These are phyloP conservation scores for Yarrowia galli DNA, from an alignment of 1,139 yeast genomes.

Conservation along the genomic window DNA sequence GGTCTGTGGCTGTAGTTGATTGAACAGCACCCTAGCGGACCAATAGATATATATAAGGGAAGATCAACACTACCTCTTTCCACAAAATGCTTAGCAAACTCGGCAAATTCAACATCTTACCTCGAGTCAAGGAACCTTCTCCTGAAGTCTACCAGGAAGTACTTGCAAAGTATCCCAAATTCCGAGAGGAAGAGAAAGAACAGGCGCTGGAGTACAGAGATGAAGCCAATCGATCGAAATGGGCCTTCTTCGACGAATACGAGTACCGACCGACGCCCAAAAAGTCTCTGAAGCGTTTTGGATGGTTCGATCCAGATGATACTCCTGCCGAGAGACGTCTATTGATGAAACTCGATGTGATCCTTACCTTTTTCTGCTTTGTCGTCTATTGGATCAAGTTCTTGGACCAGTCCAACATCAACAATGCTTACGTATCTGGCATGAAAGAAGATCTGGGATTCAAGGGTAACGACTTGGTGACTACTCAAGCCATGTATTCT, in stretches of 20 bases:
- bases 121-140: conserved; percentile 6
- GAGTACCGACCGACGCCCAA: conserved; percentile 57
- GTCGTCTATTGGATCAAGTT: conserved; percentile 42
- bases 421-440: conserved; percentile 72
- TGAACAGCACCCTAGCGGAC: neutral
- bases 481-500: conserved; percentile 64
- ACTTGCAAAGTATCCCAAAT: neutral
- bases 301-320: conserved; percentile 68
- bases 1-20: no score
- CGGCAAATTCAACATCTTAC: neutral
- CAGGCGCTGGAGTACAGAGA: conserved; percentile 42
- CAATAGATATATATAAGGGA: neutral
- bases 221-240: conserved; percentile 69
- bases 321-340: conserved; percentile 62
- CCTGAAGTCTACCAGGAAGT: neutral
- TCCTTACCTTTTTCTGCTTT: conserved; percentile 44
- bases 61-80: no score
- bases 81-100: neutral
- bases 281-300: conserved; percentile 57
- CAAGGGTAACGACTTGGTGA: conserved; percentile 69
- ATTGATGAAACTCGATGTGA: conserved; percentile 65
- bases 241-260: conserved; percentile 65
- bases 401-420: conserved; percentile 47
- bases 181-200: neutral
- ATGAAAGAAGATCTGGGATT: conserved; percentile 65